A percentile compares a stretch with the other conserved stretches of the same genome.
phyloP scores from a whole-genome alignment of 768 basidiomycete genomes.

The Boletus sensibilis region DNA sequence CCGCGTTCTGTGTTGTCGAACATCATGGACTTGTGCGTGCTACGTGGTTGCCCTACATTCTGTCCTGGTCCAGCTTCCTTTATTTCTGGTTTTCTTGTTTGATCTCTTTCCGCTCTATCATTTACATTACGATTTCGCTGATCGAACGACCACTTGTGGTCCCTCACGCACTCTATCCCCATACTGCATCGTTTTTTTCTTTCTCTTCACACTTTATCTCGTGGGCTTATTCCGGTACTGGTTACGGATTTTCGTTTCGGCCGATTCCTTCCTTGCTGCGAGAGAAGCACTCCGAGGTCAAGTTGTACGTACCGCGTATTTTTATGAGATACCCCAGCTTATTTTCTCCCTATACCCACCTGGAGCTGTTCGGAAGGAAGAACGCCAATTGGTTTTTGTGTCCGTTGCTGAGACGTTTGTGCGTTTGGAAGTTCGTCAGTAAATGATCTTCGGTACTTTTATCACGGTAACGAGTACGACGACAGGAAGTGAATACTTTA shows the following conservation, averaged over 20 bases:
- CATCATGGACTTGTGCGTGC: slow-evolving; percentile 11
- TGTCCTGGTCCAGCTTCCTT: slow-evolving; percentile 1
- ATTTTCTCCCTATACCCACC: slow-evolving; percentile 7
- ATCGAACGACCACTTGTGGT: slow-evolving; percentile 8
- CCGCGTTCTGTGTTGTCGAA: slow-evolving; percentile 9
- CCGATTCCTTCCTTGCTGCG: slow-evolving; percentile 1
- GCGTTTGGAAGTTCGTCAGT: not conserved
- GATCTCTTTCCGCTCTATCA: not conserved
- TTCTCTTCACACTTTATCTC: not conserved
- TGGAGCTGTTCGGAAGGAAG: not conserved
- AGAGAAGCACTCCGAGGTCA: not conserved
- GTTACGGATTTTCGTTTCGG: slow-evolving; percentile 23
- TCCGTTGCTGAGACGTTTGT: not conserved
- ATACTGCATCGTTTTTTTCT: not conserved
- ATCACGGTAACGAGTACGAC: not conserved
- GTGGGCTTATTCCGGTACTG: slow-evolving; percentile 16
- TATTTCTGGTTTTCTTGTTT: slow-evolving; percentile 4
- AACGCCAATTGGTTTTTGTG: not conserved
- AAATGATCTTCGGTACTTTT: not conserved
- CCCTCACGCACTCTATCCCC: slow-evolving; percentile 5
- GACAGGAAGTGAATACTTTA: not conserved
- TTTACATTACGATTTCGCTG: slow-evolving; percentile 19
- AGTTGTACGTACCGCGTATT: slow-evolving; percentile 16
- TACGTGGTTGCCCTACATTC: slow-evolving; percentile 4
- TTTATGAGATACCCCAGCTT: slow-evolving; percentile 28